Evolutionary conservation across 2,329 filamentous ascomycete genomes (phyloP).

Genomic region (Pseudopyricularia cyperi): DNA sequence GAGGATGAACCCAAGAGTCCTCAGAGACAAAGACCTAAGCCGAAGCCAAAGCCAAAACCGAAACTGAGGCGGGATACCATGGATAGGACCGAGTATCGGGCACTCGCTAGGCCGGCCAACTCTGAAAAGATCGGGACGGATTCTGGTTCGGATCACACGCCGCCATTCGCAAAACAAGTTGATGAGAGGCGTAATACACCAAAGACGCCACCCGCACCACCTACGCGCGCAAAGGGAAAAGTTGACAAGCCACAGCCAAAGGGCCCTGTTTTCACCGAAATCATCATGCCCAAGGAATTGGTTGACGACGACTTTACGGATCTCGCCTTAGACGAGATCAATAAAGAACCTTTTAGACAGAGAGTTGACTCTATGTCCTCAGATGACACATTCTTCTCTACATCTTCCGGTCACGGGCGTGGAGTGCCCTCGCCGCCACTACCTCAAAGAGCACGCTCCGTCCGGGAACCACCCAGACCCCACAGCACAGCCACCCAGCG

Average conservation of each 20-base stretch:
- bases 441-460: background rate
- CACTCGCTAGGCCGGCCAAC: background rate
- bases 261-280: background rate
- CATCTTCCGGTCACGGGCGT: constrained; percentile 11
- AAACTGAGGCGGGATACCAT: background rate
- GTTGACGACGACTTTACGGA: background rate
- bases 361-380: constrained; percentile 17
- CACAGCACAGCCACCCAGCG: background rate
- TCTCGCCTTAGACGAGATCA: background rate
- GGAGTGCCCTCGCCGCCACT: background rate
- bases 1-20: background rate
- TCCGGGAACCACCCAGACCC: background rate
- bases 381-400: constrained; percentile 31
- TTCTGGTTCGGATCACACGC: background rate
- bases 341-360: background rate
- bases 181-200: background rate
- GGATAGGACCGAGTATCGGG: background rate
- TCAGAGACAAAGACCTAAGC: constrained; percentile 11
- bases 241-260: background rate
- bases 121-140: background rate
- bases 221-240: background rate
- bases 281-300: background rate
- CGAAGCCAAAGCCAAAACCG: constrained; percentile 14
- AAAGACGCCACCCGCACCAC: background rate
- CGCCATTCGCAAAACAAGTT: background rate